These are phyloP conservation scores for Penicillium janthinellum DNA, from an alignment of 2,329 filamentous ascomycete genomes.

Conservation along the genomic window DNA sequence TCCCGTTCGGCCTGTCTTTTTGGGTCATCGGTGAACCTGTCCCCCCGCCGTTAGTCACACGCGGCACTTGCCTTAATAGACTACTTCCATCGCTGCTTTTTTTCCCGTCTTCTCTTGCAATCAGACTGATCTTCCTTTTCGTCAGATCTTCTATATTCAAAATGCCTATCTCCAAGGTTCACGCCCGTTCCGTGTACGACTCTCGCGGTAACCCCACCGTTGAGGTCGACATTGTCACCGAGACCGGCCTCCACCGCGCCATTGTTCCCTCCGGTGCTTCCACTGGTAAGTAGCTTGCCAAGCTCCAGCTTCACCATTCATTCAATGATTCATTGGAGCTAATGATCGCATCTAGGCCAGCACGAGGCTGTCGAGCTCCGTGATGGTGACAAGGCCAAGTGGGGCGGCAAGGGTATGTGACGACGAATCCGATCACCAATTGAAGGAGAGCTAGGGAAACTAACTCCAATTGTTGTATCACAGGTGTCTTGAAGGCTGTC, in stretches of 20 bases:
- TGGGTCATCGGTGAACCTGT: slow-evolving; percentile 44
- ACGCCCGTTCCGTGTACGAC: slow-evolving; percentile 96
- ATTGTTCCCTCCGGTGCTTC: slow-evolving; percentile 97
- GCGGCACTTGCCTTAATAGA: slow-evolving; percentile 24
- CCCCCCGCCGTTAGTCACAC: slow-evolving; percentile 37
- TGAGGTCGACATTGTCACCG: slow-evolving; percentile 95
- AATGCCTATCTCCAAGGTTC: slow-evolving; percentile 90
- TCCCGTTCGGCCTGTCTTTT: slow-evolving; percentile 36
- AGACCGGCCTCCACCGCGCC: slow-evolving; percentile 94
- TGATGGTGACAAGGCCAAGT: slow-evolving; percentile 84
- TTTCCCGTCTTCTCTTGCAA: slow-evolving; percentile 22
- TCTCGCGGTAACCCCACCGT: slow-evolving; percentile 98
- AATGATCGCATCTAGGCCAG: slow-evolving; percentile 62
- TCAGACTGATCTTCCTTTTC: slow-evolving; percentile 28
- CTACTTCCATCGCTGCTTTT: slow-evolving; percentile 14
- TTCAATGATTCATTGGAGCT: slow-evolving; percentile 13
- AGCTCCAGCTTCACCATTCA: too few relatives aligned
- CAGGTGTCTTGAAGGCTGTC: slow-evolving; percentile 75
- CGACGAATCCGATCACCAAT: neutral
- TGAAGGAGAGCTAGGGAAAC: neutral
- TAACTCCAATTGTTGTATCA: slow-evolving; percentile 1
- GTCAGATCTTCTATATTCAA: slow-evolving; percentile 50
- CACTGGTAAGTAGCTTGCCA: slow-evolving; percentile 65
- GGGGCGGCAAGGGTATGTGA: slow-evolving; percentile 74
- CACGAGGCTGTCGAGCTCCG: slow-evolving; percentile 91